A percentile compares a stretch with the other conserved stretches of the same genome.
These are phyloP conservation scores for Kodamaea neixiangensis DNA, from an alignment of 805 yeast genomes.

Conservation along the genomic window DNA sequence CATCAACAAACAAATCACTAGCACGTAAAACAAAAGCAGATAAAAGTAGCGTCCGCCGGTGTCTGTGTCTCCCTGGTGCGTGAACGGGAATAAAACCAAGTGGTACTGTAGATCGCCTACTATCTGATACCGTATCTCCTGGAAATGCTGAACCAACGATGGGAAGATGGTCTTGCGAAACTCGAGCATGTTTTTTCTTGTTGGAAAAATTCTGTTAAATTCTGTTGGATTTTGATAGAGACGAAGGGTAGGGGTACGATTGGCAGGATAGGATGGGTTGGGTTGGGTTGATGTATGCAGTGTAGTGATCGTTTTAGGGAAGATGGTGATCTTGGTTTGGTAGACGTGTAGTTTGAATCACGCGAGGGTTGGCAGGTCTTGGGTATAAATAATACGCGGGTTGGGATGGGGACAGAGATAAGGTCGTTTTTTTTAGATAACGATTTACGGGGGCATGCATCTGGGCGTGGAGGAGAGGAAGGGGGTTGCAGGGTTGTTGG, in stretches of 20 bases:
- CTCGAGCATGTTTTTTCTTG: conserved; percentile 3
- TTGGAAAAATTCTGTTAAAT: conserved; percentile 1
- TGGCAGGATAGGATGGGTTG: not conserved
- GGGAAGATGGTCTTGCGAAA: not conserved
- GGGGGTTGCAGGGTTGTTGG: too few species aligned
- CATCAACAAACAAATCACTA: not conserved
- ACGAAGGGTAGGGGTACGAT: not conserved
- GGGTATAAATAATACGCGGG: not conserved
- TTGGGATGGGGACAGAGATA: not conserved
- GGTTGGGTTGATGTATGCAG: not conserved
- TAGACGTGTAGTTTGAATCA: not conserved
- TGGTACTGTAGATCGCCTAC: not conserved
- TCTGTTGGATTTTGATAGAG: not conserved
- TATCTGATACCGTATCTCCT: not conserved
- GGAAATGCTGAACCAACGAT: not conserved
- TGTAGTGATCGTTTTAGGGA: not conserved
- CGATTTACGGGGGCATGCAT: not conserved
- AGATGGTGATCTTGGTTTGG: too few species aligned
- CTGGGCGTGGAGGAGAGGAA: not conserved
- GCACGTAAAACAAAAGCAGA: not conserved
- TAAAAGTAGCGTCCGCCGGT: not conserved
- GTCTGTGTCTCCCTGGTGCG: not conserved
- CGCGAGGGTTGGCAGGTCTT: not conserved
- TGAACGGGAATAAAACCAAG: not conserved
- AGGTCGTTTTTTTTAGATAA: not conserved